These are phyloP conservation scores for Castanopsis chinensis DNA, from an alignment of 306 rosid species.

Conservation along the genomic window DNA sequence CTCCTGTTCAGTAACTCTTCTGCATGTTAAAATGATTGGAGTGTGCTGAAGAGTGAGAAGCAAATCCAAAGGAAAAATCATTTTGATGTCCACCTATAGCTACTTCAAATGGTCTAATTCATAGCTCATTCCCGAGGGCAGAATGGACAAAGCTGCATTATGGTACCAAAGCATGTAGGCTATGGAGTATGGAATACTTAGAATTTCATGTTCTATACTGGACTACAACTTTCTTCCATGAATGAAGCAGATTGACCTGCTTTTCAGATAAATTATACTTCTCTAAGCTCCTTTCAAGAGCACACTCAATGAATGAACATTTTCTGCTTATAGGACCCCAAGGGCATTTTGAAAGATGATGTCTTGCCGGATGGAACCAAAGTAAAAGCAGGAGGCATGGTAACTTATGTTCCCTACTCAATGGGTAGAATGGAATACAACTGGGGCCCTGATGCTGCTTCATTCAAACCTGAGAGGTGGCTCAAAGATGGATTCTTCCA, in stretches of 20 bases:
- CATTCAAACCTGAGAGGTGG: slow-evolving; percentile 87
- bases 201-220: too few relatives aligned
- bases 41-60: too few relatives aligned
- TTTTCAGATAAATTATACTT: too few relatives aligned
- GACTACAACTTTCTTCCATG: too few relatives aligned
- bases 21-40: too few relatives aligned
- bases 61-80: background rate
- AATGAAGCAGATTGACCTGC: too few relatives aligned
- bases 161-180: background rate
- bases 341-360: slow-evolving; percentile 83
- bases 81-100: background rate
- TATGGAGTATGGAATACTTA: too few relatives aligned
- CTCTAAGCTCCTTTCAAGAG: background rate
- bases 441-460: slow-evolving; percentile 84
- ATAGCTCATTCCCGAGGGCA: background rate
- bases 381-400: slow-evolving; percentile 95
- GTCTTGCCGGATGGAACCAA: slow-evolving; percentile 88
- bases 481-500: slow-evolving; percentile 62
- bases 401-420: slow-evolving; percentile 93
- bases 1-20: too few relatives aligned
- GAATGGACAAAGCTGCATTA: background rate
- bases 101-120: background rate
- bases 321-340: slow-evolving; percentile 60
- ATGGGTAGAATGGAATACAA: slow-evolving; percentile 96
- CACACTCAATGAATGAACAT: background rate